Evolutionary conservation across 768 basidiomycete species (phyloP), one percentile per base, ranked within the genome.

Genomic region (Xerocomellus amylosporus): DNA sequence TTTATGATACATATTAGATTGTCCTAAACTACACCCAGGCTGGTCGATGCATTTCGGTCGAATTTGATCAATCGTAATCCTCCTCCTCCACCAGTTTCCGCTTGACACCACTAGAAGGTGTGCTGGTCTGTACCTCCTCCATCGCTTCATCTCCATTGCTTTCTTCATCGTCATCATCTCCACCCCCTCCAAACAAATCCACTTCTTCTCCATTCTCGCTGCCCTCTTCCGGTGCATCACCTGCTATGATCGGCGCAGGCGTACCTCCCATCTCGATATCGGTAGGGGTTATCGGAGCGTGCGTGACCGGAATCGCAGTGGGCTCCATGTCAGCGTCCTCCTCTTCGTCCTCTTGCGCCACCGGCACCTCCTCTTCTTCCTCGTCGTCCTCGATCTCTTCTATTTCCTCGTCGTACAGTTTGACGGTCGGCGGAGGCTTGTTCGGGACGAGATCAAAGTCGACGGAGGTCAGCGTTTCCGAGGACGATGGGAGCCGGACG

Each of bases 401-500:
- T 8, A 90, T 69, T 64, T 91, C 88, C 64, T 92, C 89, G 57
- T 90, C 87, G 56, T 85, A 90, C 24, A 88, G 73, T 62, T 83
- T 85, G 49, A 85, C 81, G 20, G 80, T 85, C 10, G 89, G 88
- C 4, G 91, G 89, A 1, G 90, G 88, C 68, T 86, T 85, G 70
- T 89, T 92, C 12, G 92, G 90, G 5, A 93, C 77, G 56, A 93
- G 80, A 65, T 93, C 88, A 74, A 93, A 93, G 77, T 93, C 87
- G 59, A 93, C 82, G 20, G 85, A 75, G 15, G 88, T 87, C 43
- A 93, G 79, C 53, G 88, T 86, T 12, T 93, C 88, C n/a, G 66
- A 59, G 22, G 73, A 51, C 13, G 80, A 79, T 2, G 91, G 91
- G n/a, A 93, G 73, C 19, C 91, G 85, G 46, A 93, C 84, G 34